Percentiles rank a stretch among this genome's conserved stretches.
Evolutionary conservation across 192 early-diverging fungal genomes (phyloP).

Genomic region (Gamsiella multidivaricata): DNA sequence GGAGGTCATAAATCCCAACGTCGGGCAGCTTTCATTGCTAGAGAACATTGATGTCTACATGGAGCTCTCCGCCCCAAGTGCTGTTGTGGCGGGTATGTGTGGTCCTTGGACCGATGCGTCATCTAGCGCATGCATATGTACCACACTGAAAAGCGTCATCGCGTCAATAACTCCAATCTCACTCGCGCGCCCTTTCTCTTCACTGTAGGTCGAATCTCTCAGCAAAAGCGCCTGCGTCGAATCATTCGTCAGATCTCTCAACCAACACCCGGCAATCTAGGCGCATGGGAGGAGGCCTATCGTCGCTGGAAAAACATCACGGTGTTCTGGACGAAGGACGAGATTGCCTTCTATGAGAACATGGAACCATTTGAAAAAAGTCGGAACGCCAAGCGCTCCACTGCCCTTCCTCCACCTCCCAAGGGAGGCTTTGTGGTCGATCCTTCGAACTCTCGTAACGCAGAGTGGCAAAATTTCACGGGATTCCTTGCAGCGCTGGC

Average conservation of each 20-base stretch:
- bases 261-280: conserved; percentile 78
- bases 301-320: conserved; percentile 78
- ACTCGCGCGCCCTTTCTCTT: background rate
- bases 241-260: conserved; percentile 72
- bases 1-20: conserved; percentile 58
- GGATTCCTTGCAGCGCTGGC: conserved; percentile 85
- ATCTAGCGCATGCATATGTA: no score
- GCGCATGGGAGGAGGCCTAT: conserved; percentile 87
- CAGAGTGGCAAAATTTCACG: conserved; percentile 86
- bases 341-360: conserved; percentile 54
- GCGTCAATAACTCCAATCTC: no score
- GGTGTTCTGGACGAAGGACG: conserved; percentile 51
- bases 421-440: conserved; percentile 48
- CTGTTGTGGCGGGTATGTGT: conserved; percentile 59
- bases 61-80: conserved; percentile 67
- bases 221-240: conserved; percentile 82
- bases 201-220: conserved; percentile 69
- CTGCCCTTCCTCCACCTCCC: conserved; percentile 30
- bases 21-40: conserved; percentile 66
- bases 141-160: no score
- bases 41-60: conserved; percentile 78
- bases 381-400: conserved; percentile 52
- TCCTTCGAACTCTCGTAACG: conserved; percentile 29
- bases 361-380: conserved; percentile 48
- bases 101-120: background rate